These are phyloP conservation scores for Boletellus sp. DNA, from an alignment of 768 basidiomycete genomes.

Conservation along the genomic window DNA sequence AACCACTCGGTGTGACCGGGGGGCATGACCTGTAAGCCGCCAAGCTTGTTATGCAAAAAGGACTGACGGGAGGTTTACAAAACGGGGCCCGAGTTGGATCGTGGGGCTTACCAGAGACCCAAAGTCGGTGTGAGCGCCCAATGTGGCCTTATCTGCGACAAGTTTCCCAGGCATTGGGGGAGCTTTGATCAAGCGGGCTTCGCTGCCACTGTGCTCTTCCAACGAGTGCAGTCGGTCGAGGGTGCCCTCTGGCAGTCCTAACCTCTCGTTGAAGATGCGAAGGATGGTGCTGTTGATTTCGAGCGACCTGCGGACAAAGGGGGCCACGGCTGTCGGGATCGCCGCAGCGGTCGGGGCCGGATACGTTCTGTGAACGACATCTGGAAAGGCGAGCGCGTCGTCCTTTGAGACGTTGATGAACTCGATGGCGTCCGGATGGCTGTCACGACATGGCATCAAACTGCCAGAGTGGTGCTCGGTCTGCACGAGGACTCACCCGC, in stretches of 20 bases:
- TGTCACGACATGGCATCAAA: neutral
- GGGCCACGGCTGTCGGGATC: conserved; percentile 48
- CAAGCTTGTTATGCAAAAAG: conserved; percentile 66
- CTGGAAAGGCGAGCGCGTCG: conserved; percentile 60
- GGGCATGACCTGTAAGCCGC: conserved; percentile 65
- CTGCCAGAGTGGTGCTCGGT: neutral
- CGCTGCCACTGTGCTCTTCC: conserved; percentile 52
- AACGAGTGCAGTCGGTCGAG: conserved; percentile 41
- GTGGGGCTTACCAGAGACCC: conserved; percentile 55
- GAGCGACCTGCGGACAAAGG: conserved; percentile 57
- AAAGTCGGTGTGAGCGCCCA: conserved; percentile 73
- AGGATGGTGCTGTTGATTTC: conserved; percentile 53
- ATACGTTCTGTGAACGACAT: conserved; percentile 51
- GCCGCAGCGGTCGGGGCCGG: conserved; percentile 47
- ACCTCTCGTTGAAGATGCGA: conserved; percentile 51
- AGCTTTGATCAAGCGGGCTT: conserved; percentile 52
- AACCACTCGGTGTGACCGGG: conserved; percentile 63
- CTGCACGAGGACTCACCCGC: conserved; percentile 34
- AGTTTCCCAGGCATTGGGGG: conserved; percentile 35
- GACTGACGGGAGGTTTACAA: conserved; percentile 36
- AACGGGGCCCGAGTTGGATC: neutral
- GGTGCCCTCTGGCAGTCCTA: conserved; percentile 50
- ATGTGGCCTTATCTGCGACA: conserved; percentile 34
- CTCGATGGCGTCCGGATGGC: conserved; percentile 48
- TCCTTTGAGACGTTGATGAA: conserved; percentile 70